These are phyloP conservation scores for Puccinia hordei DNA, from an alignment of 1,284 basidiomycete species.

Conservation along the genomic window DNA sequence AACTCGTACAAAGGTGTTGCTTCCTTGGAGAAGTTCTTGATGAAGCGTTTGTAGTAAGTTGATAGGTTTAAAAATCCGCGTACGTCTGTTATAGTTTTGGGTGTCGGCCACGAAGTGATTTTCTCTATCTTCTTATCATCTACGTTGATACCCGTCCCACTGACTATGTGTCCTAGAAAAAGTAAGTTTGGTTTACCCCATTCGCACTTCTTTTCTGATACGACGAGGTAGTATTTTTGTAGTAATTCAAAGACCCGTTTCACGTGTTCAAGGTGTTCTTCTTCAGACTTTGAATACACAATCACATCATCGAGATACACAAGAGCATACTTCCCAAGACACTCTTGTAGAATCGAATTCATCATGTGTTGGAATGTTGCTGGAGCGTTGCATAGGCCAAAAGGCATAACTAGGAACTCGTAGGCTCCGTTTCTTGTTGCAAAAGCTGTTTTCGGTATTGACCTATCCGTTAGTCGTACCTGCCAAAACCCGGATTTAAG, in stretches of 20 bases:
- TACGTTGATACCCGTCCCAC: too few relatives aligned
- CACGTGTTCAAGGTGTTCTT: not conserved
- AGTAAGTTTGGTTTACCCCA: not conserved
- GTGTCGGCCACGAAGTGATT: too few relatives aligned
- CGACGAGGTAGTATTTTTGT: not conserved
- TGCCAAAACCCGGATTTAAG: not conserved
- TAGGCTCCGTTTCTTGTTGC: not conserved
- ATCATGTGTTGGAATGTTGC: conserved; percentile 57
- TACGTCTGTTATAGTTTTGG: too few relatives aligned
- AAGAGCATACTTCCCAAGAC: not conserved
- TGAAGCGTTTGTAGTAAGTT: too few relatives aligned
- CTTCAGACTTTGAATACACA: not conserved
- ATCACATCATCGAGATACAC: conserved; percentile 20
- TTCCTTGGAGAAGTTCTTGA: too few relatives aligned
- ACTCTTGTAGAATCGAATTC: conserved; percentile 53
- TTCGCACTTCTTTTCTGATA: not conserved
- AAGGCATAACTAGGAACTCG: conserved; percentile 22
- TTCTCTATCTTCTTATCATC: too few relatives aligned
- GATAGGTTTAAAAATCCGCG: too few relatives aligned
- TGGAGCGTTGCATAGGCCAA: conserved; percentile 8
- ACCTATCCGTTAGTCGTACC: not conserved
- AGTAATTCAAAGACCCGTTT: not conserved
- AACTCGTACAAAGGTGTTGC: too few relatives aligned
- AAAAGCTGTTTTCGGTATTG: not conserved
- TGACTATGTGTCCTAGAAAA: conserved; percentile 2